phyloP scores from a whole-genome alignment of 2,329 filamentous ascomycete genomes.

The Colletotrichum acutatum region DNA sequence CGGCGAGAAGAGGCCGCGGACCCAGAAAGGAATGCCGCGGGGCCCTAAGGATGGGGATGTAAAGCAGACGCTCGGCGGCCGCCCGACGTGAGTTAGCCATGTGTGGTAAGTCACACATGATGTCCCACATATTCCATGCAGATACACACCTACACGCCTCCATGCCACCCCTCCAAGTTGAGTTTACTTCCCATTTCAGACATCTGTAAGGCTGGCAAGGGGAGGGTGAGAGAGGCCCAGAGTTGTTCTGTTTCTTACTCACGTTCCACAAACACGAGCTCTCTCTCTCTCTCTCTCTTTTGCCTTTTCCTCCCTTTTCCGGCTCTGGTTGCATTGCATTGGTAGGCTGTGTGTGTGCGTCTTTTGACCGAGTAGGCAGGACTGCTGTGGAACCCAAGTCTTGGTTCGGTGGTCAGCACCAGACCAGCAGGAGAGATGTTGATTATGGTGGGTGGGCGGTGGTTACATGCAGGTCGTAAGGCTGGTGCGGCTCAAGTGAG shows the following conservation, averaged over 20 bases:
- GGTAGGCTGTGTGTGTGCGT: background rate
- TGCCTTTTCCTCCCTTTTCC: too few relatives aligned
- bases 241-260: too few relatives aligned
- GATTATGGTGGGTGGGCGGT: background rate
- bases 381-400: background rate
- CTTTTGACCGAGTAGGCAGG: background rate
- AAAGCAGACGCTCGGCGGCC: background rate
- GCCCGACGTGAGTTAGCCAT: background rate
- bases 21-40: background rate
- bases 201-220: background rate
- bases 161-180: background rate
- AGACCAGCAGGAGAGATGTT: background rate
- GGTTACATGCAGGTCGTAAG: conserved; percentile 18
- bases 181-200: background rate
- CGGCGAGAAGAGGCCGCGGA: background rate
- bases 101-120: too few relatives aligned
- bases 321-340: background rate
- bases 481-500: conserved; percentile 24
- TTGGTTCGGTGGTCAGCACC: background rate
- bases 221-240: too few relatives aligned
- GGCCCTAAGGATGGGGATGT: too few relatives aligned
- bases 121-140: background rate
- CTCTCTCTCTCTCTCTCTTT: background rate
- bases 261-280: background rate
- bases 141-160: background rate